Evolutionary conservation across 2,329 filamentous ascomycete species (phyloP), one percentile per base, ranked within the genome.

Genomic region (Diaporthe batatas): DNA sequence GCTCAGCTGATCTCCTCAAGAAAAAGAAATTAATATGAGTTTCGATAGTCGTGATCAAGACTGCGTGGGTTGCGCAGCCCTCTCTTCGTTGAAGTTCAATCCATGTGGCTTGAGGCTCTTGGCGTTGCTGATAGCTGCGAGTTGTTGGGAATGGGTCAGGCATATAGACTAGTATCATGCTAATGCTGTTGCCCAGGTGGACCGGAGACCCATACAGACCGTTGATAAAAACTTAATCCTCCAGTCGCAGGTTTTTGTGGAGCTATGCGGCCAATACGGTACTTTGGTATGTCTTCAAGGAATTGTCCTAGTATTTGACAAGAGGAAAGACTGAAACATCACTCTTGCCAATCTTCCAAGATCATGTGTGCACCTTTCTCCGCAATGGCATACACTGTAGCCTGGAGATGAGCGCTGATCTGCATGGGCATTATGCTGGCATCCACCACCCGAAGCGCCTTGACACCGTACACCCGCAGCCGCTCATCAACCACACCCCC

Each of bases 351-450:
- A 34, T 67, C 62, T 23, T 77, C 75, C 53, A 77, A 34, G 25
- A 80, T 77, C 75, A 80, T 76, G 3, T 71, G 55, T 62, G 82
- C 78, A 8, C 72, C 77, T 78, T 85, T 88, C 77, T 89, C 87
- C 6, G 80, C 86, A 75, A 87, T 79, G 78, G 85, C 86, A 77
- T 89, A 89, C 3, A 88, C 86, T 0, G 84, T 83, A 72, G 85
- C 85, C 76, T 88, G 86, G 49, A 87, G 83, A 11, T 86, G 82
- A 10, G 75, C 84, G 82, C 78, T 85, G 80, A 71, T 83, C 81
- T 80, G 84, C 82, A 87, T 79, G 3, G 86, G 86, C 72, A 88
- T 83, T 7, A 86, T 76, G 8, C 83, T 85, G 0, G 86, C 85
- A 77, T 88, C 86, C 7, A 83, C 82, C 0, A 88, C 82, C 6